Evolutionary conservation across 306 rosid genomes (phyloP).

Genomic region (Quercus dentata): DNA sequence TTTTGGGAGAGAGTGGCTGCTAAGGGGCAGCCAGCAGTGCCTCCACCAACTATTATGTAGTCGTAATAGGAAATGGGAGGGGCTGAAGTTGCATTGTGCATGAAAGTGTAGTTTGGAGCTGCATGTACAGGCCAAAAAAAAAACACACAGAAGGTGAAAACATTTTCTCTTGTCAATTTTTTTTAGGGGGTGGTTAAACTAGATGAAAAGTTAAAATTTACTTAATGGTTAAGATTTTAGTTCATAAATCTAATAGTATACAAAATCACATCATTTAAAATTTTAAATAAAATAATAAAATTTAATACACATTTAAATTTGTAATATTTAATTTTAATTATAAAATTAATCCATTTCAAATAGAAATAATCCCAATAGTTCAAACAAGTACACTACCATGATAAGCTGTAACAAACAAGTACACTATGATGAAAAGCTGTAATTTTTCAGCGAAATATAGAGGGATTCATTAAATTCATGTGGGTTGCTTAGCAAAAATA

Average conservation of each 20-base stretch:
- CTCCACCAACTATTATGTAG: constrained; percentile 79
- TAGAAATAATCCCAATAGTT: no score
- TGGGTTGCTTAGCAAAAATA: no score
- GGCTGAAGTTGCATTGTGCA: constrained; percentile 54
- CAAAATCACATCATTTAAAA: no score
- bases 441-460: background rate
- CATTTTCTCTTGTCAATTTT: background rate
- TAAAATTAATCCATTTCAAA: no score
- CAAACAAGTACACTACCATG: no score
- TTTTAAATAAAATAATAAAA: no score
- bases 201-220: background rate
- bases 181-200: background rate
- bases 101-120: constrained; percentile 51
- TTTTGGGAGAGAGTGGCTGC: constrained; percentile 75
- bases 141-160: background rate
- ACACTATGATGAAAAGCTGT: background rate
- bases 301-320: no score
- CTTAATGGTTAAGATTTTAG: no score
- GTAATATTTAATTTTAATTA: no score
- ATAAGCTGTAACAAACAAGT: background rate
- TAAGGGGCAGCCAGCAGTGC: constrained; percentile 82
- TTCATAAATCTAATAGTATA: no score
- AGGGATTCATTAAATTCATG: no score
- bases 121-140: background rate
- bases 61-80: constrained; percentile 50